Base-by-base conservation (phyloP, 2,329 filamentous ascomycete species). In the Neofusicoccum cordaticola region DNA sequence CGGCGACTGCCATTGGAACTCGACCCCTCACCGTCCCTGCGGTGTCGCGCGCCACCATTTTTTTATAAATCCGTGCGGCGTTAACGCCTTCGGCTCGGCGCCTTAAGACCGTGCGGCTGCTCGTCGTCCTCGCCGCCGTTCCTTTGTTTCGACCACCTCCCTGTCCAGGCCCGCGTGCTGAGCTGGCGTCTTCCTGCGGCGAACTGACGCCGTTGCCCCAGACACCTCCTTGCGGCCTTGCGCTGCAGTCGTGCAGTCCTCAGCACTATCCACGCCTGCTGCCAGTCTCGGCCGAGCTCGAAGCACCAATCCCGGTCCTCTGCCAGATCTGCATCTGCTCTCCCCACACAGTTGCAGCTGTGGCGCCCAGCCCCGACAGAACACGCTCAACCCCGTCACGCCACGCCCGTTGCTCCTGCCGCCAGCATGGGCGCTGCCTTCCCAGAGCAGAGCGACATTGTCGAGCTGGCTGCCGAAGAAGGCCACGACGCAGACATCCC, bases 401-500 rank as follows among this genome's bases (percentile, higher is more conserved):
- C 31, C 12, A 19, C 50, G 1, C 22, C n/a, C 19, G 6, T n/a
- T 15, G 37, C 4, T 11, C 4, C 37, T 39, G 13, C 8, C 11
- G 11, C 11, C 11, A 39, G 13, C 8, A 60, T 60, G 56, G 56
- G 56, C 15, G 41, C 42, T 9, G 15, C 22, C 9, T 15, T 63
- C 8, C 61, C 61, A 12, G 61, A 64, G 27, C 67, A 70, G 47
- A 73, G 70, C 63, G 75, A 77, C 52, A 73, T 77, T 17, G 72
- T 77, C 47, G 71, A 74, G 8, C 69, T 75, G 13, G 75, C 78
- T 12, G 71, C 66, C 39, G 69, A 73, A 15, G 77, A 79, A 69
- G 74, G 74, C 9, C 77, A 79, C 52, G 76, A 79, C 69, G 75
- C 77, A 56, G 76, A 79, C 62, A 77, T 78, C 35, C 74, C 74